Percentiles rank a stretch among this genome's conserved stretches.
These are phyloP conservation scores for Pestalotiopsis sp. DNA, from an alignment of 2,329 filamentous ascomycete species.

Conservation along the genomic window DNA sequence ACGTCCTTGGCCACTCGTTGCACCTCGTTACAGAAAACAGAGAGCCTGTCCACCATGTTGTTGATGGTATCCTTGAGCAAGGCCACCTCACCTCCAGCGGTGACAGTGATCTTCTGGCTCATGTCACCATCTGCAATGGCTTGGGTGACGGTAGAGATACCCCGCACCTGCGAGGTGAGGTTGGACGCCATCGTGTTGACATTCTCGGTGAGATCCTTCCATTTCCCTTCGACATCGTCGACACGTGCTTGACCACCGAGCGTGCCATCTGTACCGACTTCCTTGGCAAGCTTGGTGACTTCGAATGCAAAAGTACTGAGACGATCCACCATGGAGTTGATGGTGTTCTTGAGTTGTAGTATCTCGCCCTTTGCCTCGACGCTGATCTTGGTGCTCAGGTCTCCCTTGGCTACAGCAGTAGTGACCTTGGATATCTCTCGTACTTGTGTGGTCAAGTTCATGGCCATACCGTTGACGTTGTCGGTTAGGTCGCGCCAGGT, in stretches of 20 bases:
- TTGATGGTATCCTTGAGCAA: constrained; percentile 96
- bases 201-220: constrained; percentile 94
- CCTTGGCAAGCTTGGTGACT: constrained; percentile 91
- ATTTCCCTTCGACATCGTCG: constrained; percentile 94
- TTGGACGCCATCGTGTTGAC: constrained; percentile 77
- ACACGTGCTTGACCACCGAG: constrained; percentile 92
- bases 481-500: constrained; percentile 96
- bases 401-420: constrained; percentile 89
- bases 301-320: constrained; percentile 94
- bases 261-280: constrained; percentile 94
- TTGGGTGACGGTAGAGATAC: constrained; percentile 91
- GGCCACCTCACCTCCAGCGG: constrained; percentile 92
- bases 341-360: constrained; percentile 91
- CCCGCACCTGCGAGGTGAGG: constrained; percentile 74
- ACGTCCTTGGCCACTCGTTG: constrained; percentile 96
- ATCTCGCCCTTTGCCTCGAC: constrained; percentile 95
- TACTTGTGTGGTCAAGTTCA: constrained; percentile 96
- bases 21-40: constrained; percentile 94
- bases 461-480: constrained; percentile 95
- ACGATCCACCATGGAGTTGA: constrained; percentile 98
- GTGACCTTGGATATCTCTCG: constrained; percentile 97
- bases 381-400: constrained; percentile 93
- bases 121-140: constrained; percentile 95
- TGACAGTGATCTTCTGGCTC: constrained; percentile 92
- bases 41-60: constrained; percentile 95